A percentile compares a stretch with the other conserved stretches of the same genome.
Evolutionary conservation across 805 yeast genomes (phyloP).

Genomic region (Komagataella populi): DNA sequence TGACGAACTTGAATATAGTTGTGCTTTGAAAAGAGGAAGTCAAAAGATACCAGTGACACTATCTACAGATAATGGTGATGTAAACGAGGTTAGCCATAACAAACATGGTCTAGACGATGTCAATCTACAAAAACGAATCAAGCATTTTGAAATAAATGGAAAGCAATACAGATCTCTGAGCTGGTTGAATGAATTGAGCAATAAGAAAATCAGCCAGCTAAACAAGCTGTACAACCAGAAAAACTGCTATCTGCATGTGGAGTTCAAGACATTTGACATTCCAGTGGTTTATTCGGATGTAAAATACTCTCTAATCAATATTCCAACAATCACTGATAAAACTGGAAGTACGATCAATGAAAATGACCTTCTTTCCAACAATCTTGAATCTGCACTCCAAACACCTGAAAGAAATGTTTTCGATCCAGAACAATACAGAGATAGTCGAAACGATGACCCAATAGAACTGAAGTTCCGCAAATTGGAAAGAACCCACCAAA

Average conservation of each 20-base stretch:
- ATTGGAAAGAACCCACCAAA: slow-evolving; percentile 71
- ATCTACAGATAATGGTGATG: slow-evolving; percentile 6
- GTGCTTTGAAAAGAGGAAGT: slow-evolving; percentile 57
- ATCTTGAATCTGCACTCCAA: background rate
- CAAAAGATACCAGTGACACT: slow-evolving; percentile 36
- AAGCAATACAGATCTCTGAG: slow-evolving; percentile 26
- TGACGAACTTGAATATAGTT: slow-evolving; percentile 11
- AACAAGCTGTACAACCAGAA: background rate
- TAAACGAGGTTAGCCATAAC: slow-evolving; percentile 12
- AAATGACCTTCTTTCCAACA: background rate
- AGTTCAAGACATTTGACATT: slow-evolving; percentile 51
- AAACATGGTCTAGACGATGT: slow-evolving; percentile 22
- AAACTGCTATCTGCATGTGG: slow-evolving; percentile 18
- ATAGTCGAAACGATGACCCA: slow-evolving; percentile 47
- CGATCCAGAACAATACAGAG: slow-evolving; percentile 9
- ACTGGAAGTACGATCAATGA: background rate
- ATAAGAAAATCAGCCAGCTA: slow-evolving; percentile 34
- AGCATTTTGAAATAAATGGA: slow-evolving; percentile 58
- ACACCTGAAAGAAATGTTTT: background rate
- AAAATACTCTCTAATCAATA: slow-evolving; percentile 21
- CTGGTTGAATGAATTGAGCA: slow-evolving; percentile 66
- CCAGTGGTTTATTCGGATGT: slow-evolving; percentile 61
- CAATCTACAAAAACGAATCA: slow-evolving; percentile 36
- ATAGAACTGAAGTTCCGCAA: slow-evolving; percentile 80
- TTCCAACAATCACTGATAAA: slow-evolving; percentile 8